These are phyloP conservation scores for Geotrichum restrictum DNA, from an alignment of 1,139 yeast genomes.

Conservation along the genomic window DNA sequence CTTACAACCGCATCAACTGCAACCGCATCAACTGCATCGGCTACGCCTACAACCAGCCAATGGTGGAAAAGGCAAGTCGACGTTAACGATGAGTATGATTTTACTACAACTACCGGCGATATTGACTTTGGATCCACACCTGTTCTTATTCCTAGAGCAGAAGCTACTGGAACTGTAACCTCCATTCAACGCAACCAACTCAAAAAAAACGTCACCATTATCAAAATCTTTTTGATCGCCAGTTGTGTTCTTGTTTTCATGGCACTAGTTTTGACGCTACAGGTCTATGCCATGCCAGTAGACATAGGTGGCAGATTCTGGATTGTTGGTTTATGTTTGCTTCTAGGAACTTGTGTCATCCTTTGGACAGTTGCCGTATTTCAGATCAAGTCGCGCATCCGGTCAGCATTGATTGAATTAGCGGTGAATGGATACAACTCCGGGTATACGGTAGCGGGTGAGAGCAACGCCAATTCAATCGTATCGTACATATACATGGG, in stretches of 20 bases:
- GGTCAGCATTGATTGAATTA: neutral
- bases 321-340: neutral
- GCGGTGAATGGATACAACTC: neutral
- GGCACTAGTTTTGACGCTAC: neutral
- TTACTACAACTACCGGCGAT: too few species aligned
- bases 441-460: neutral
- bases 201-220: neutral
- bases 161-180: neutral
- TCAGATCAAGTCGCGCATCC: neutral
- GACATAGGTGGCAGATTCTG: neutral
- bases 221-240: neutral
- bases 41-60: too few species aligned
- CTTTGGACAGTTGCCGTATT: slow-evolving; percentile 4
- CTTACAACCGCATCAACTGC: neutral
- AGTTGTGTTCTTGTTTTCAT: neutral
- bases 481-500: neutral
- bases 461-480: neutral
- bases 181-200: neutral
- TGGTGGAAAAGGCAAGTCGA: too few species aligned
- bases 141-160: neutral
- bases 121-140: neutral
- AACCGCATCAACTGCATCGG: too few species aligned
- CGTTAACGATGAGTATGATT: too few species aligned
- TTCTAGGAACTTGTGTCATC: neutral
- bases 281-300: neutral